Conservation (phyloP, 1,284 basidiomycete genomes). For the Malassezia arunalokei region DNA sequence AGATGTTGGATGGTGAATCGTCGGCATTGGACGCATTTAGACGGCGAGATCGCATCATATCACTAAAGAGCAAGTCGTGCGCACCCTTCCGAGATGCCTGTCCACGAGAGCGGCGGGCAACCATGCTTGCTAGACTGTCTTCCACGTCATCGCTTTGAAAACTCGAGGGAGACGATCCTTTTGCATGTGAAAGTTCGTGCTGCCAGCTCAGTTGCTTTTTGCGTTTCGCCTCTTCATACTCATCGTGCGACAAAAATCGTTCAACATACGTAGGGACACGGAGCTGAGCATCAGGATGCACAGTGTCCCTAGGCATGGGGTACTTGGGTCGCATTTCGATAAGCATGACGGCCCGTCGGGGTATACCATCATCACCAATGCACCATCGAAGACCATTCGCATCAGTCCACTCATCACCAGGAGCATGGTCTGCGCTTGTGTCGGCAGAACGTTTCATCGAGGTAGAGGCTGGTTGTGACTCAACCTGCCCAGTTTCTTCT, state of each 20-base stretch:
- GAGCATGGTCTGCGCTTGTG: constrained; percentile 27
- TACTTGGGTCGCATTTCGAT: constrained; percentile 36
- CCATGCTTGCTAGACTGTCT: constrained; percentile 15
- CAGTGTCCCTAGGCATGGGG: constrained; percentile 33
- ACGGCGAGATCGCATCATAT: background rate
- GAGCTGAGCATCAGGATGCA: constrained; percentile 31
- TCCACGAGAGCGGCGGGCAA: constrained; percentile 2
- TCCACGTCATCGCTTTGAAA: constrained; percentile 12
- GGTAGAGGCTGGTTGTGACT: background rate
- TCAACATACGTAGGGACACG: constrained; percentile 26
- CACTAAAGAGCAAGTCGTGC: constrained; percentile 8
- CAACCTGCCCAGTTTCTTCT: background rate
- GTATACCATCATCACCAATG: constrained; percentile 24
- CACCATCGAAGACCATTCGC: constrained; percentile 34
- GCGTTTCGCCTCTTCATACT: constrained; percentile 32
- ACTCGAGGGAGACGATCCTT: background rate
- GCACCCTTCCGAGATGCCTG: background rate
- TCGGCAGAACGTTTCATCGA: constrained; percentile 23
- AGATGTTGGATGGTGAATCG: constrained; percentile 5
- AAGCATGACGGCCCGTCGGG: constrained; percentile 22
- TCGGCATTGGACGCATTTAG: background rate
- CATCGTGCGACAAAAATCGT: constrained; percentile 28
- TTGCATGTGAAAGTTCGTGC: constrained; percentile 12
- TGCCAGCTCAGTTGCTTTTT: constrained; percentile 32
- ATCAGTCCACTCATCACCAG: constrained; percentile 38